Base-by-base conservation (phyloP, 2,329 filamentous ascomycete genomes). In the Sporothrix curviconia region DNA sequence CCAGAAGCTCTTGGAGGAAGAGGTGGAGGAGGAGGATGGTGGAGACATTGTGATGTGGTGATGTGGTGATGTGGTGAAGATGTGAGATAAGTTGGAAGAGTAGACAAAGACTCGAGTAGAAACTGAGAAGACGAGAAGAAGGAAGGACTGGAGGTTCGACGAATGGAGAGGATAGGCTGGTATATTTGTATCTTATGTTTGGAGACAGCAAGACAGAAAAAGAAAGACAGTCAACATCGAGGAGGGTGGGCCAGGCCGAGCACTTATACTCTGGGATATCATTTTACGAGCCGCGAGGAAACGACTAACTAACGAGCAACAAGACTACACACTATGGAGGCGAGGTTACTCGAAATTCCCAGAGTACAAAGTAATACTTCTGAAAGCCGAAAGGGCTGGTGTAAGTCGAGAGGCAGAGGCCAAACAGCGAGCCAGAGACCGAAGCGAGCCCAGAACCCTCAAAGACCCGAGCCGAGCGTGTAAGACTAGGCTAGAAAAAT, bases 1-100 rank as follows among this genome's bases (percentile, higher is more conserved):
- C 56, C 57, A 57, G 50, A 55, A 55, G 32, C 34, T 43, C 30
- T 49, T 58, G 34, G 50, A 39, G 22, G 58, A 19, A 5, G 32
- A 34, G n/a, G 57, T 50, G 4, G 57, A 34, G 12, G 53, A 37
- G 3, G 57, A 40, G 9, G 53, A 51, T 4, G 17, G 11, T 9
- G 25, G 12, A 4, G 28, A 8, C 4, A n/a, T n/a, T n/a, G n/a
- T n/a, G n/a, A n/a, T n/a, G n/a, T n/a, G 54, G 15, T 17, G 55
- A 52, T 32, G 47, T 36, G 25, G 54, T 34, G 43, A 15, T 34
- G 17, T 28, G 32, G 15, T 8, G 25, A 9, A 8, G 34, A 15
- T 39, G 25, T 40, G 28, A 44, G 22, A 28, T n/a, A 43, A 28
- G 24, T 25, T 30, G 28, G 25, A n/a, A 12, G 32, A 32, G 43